Evolutionary conservation across 495 filamentous ascomycete genomes (phyloP).

Genomic region (Neurospora sp.): DNA sequence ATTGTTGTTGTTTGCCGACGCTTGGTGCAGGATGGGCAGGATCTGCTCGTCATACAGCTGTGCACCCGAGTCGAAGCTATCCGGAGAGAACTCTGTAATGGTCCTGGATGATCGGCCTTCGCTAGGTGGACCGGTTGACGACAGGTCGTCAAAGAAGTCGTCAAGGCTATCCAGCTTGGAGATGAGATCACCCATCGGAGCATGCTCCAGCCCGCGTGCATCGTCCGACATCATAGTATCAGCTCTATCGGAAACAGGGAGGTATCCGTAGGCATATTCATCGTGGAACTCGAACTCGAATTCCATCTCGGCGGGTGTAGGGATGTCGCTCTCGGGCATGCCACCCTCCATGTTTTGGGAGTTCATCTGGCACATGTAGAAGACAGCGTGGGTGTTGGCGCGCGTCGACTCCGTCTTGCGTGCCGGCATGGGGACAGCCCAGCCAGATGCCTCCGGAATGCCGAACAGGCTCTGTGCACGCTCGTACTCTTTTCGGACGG

Average conservation of each 20-base stretch:
- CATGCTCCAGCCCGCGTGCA: constrained; percentile 46
- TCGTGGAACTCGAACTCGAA: constrained; percentile 85
- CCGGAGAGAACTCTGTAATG: constrained; percentile 50
- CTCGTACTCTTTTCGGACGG: constrained; percentile 87
- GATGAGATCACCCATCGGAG: constrained; percentile 69
- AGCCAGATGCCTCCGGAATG: constrained; percentile 90
- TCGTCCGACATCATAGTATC: constrained; percentile 91
- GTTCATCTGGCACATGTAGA: constrained; percentile 64
- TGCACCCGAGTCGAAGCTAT: constrained; percentile 61
- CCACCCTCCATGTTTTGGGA: constrained; percentile 28
- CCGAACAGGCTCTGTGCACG: constrained; percentile 89
- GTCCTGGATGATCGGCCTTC: constrained; percentile 50
- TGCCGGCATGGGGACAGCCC: constrained; percentile 91
- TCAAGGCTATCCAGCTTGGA: constrained; percentile 87
- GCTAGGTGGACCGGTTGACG: constrained; percentile 40
- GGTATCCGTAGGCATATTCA: constrained; percentile 74
- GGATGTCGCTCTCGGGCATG: constrained; percentile 48
- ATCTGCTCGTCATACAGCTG: constrained; percentile 92
- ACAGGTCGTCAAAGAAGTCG: constrained; percentile 75
- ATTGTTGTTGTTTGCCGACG: constrained; percentile 33
- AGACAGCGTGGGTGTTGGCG: constrained; percentile 90
- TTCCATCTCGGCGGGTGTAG: constrained; percentile 41
- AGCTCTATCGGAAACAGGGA: constrained; percentile 53
- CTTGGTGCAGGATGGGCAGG: constrained; percentile 75
- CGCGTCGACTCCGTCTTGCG: constrained; percentile 74